Evolutionary conservation across 2,329 filamentous ascomycete species (phyloP).

Genomic region (Metarhizium anisopliae): DNA sequence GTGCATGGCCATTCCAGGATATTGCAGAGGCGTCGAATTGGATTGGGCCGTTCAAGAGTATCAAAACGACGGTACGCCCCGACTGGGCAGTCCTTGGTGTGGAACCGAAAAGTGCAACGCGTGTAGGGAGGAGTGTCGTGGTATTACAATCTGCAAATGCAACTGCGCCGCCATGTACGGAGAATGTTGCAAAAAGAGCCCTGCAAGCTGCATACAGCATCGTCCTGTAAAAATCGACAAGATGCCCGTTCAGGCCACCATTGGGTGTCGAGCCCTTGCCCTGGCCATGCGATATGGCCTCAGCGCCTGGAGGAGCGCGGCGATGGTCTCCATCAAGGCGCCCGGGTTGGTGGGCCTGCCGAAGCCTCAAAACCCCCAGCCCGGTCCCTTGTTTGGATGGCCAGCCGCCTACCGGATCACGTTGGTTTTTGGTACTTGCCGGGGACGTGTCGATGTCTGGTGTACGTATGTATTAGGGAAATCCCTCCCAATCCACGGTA

Average conservation of each 20-base stretch:
- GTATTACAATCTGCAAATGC: slow-evolving; percentile 9
- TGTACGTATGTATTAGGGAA: too few relatives aligned
- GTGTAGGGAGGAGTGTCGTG: not conserved
- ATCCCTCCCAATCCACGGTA: not conserved
- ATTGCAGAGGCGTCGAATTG: slow-evolving; percentile 1
- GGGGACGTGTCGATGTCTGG: not conserved
- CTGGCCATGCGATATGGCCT: slow-evolving; percentile 1
- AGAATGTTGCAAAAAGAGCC: slow-evolving; percentile 14
- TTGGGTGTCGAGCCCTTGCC: slow-evolving; percentile 26
- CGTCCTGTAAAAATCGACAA: slow-evolving; percentile 21
- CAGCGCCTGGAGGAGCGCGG: not conserved
- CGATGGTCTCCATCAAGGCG: not conserved
- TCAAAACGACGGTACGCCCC: not conserved
- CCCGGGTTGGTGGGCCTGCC: not conserved
- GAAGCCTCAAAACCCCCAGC: not conserved
- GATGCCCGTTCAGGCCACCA: slow-evolving; percentile 17
- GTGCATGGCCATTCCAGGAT: not conserved
- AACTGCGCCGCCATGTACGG: slow-evolving; percentile 34
- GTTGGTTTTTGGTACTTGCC: not conserved
- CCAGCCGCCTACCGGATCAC: not conserved
- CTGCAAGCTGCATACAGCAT: slow-evolving; percentile 20
- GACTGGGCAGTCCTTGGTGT: not conserved
- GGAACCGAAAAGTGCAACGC: not conserved
- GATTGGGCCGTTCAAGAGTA: not conserved
- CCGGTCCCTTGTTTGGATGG: not conserved